These are phyloP conservation scores for Gossypium raimondii DNA, from an alignment of 345 rosid species.

Conservation along the genomic window DNA sequence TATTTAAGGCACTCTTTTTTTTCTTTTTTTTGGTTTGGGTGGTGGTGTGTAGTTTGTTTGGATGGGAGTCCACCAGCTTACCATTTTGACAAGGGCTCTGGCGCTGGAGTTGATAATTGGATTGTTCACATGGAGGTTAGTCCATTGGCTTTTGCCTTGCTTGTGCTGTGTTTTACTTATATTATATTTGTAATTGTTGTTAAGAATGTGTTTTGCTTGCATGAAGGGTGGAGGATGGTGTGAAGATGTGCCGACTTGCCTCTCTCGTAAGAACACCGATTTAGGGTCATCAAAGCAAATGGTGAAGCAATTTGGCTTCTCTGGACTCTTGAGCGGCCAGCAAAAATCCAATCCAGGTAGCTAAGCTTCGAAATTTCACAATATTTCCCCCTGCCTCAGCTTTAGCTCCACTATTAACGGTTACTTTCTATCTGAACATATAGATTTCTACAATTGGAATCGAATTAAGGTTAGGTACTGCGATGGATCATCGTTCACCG, in stretches of 20 bases:
- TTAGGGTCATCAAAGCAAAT: slow-evolving; percentile 76
- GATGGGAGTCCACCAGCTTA: slow-evolving; percentile 96
- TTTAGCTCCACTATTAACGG: background rate
- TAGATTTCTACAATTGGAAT: slow-evolving; percentile 88
- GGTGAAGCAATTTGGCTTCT: slow-evolving; percentile 60
- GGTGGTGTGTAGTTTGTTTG: slow-evolving; percentile 66
- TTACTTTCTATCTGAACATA: background rate
- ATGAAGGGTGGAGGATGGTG: slow-evolving; percentile 98
- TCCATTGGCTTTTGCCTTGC: background rate
- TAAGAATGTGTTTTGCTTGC: background rate
- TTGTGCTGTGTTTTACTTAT: background rate
- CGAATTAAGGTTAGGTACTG: slow-evolving; percentile 86
- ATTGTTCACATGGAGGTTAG: slow-evolving; percentile 71
- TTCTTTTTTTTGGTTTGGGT: background rate
- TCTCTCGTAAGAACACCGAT: slow-evolving; percentile 47
- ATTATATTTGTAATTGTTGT: too few relatives aligned
- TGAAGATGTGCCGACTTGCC: slow-evolving; percentile 51
- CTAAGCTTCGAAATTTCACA: background rate
- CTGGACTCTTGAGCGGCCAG: slow-evolving; percentile 72
- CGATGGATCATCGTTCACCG: slow-evolving; percentile 88
- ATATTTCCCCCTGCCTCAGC: background rate
- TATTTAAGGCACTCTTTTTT: background rate
- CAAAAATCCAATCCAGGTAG: slow-evolving; percentile 67
- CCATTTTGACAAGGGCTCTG: slow-evolving; percentile 64
- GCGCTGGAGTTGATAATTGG: slow-evolving; percentile 78